These are phyloP conservation scores for Mycosphaerella arachidis DNA, from an alignment of 2,329 filamentous ascomycete genomes.

Conservation along the genomic window DNA sequence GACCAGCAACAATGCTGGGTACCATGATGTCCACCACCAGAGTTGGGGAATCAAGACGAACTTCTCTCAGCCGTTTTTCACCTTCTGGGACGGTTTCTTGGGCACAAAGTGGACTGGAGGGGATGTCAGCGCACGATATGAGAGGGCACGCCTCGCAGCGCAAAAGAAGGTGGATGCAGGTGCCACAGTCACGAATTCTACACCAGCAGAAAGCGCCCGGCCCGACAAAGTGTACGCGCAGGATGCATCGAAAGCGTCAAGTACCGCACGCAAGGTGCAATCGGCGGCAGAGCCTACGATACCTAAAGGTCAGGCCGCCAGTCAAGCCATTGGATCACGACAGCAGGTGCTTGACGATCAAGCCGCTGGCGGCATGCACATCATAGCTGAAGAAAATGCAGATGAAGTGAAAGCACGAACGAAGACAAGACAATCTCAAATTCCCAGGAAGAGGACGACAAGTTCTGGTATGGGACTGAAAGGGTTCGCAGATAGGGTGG, in stretches of 20 bases:
- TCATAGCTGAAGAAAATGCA: slow-evolving; percentile 38
- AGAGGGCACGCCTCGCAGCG: slow-evolving; percentile 51
- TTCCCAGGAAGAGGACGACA: slow-evolving; percentile 38
- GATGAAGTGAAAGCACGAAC: slow-evolving; percentile 35
- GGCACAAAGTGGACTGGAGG: slow-evolving; percentile 78
- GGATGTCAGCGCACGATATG: slow-evolving; percentile 56
- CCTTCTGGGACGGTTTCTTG: slow-evolving; percentile 82
- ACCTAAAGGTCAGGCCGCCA: slow-evolving; percentile 35
- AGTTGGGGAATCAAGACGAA: slow-evolving; percentile 98
- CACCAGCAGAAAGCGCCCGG: slow-evolving; percentile 13
- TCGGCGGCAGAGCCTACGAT: slow-evolving; percentile 22
- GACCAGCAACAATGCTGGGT: slow-evolving; percentile 90
- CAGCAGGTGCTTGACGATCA: slow-evolving; percentile 40
- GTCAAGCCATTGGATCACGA: slow-evolving; percentile 38
- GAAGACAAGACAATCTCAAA: slow-evolving; percentile 33
- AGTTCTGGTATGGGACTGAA: slow-evolving; percentile 37
- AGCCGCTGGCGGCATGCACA: slow-evolving; percentile 32
- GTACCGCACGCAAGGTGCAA: slow-evolving; percentile 20
- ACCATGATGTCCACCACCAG: slow-evolving; percentile 98
- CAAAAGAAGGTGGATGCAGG: slow-evolving; percentile 55
- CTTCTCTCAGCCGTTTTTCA: slow-evolving; percentile 80
- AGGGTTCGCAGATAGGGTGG: slow-evolving; percentile 43
- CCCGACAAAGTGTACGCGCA: slow-evolving; percentile 25
- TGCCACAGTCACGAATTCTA: slow-evolving; percentile 16
- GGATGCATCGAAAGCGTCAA: slow-evolving; percentile 19